phyloP scores from a whole-genome alignment of 2,329 filamentous ascomycete genomes.

The Ophiosphaerella narmari region DNA sequence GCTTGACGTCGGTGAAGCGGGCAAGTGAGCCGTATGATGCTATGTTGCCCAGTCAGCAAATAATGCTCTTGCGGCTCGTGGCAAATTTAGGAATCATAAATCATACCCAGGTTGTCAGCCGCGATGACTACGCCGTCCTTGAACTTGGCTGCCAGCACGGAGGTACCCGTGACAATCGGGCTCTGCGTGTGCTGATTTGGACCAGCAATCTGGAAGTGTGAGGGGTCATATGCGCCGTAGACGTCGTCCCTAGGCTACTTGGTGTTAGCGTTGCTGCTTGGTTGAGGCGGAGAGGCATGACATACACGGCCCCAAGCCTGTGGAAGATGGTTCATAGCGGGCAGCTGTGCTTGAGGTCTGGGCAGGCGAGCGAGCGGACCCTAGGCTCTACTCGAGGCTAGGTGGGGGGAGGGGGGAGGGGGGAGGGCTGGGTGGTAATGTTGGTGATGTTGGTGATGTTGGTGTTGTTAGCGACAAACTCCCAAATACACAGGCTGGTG shows the following conservation, averaged over 20 bases:
- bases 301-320: constrained; percentile 69
- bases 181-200: constrained; percentile 83
- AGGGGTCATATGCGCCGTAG: constrained; percentile 89
- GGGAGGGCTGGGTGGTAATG: constrained; percentile 23
- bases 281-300: constrained; percentile 36
- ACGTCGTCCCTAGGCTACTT: constrained; percentile 91
- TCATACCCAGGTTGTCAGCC: constrained; percentile 88
- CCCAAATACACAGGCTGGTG: neutral
- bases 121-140: constrained; percentile 95
- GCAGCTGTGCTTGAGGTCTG: neutral
- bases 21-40: constrained; percentile 96
- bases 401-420: constrained; percentile 7
- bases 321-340: constrained; percentile 67
- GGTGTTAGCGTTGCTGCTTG: constrained; percentile 25
- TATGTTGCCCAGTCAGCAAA: constrained; percentile 45
- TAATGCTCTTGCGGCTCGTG: neutral
- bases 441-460: constrained; percentile 24
- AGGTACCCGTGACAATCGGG: constrained; percentile 94
- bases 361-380: neutral
- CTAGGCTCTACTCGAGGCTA: constrained; percentile 4
- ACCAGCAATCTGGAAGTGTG: constrained; percentile 73
- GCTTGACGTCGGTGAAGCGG: constrained; percentile 95
- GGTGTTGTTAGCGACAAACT: constrained; percentile 18
- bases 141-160: constrained; percentile 93
- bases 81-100: constrained; percentile 49